Evolutionary conservation across 2,329 filamentous ascomycete genomes (phyloP).

Genomic region (Verticillium nubilum): DNA sequence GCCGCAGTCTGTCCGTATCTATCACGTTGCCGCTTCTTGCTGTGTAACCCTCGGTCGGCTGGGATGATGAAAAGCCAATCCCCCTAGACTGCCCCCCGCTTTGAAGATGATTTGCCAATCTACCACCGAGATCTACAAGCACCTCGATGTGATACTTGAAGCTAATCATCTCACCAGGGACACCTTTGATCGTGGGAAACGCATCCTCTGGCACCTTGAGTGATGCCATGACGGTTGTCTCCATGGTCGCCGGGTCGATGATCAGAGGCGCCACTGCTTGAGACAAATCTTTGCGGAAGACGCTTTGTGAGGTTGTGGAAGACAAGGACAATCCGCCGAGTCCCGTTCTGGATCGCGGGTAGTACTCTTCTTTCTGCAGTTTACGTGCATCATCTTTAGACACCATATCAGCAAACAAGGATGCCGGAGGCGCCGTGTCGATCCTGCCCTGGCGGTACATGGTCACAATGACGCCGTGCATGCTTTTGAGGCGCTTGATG

Average conservation of each 20-base stretch:
- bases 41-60: conserved; percentile 33
- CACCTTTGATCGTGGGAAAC: conserved; percentile 85
- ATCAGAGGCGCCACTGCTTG: conserved; percentile 87
- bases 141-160: conserved; percentile 95
- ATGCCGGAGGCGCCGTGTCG: conserved; percentile 61
- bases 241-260: conserved; percentile 74
- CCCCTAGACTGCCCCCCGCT: conserved; percentile 51
- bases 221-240: conserved; percentile 73
- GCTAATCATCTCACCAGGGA: conserved; percentile 89
- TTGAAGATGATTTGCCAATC: conserved; percentile 68
- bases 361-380: conserved; percentile 74
- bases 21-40: conserved; percentile 66
- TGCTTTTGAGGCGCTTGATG: conserved; percentile 81
- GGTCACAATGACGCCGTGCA: conserved; percentile 89
- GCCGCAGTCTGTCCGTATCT: conserved; percentile 78
- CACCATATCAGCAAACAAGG: conserved; percentile 42
- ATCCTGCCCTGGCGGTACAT: conserved; percentile 88
- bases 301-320: conserved; percentile 78
- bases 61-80: conserved; percentile 22
- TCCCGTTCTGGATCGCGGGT: conserved; percentile 81
- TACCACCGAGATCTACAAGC: conserved; percentile 85
- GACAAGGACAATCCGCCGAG: conserved; percentile 81
- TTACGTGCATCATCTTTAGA: conserved; percentile 62
- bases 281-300: conserved; percentile 92
- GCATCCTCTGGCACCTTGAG: conserved; percentile 84